Evolutionary conservation across 257 asterid genomes (phyloP).

Genomic region (Gynochthodes officinalis): DNA sequence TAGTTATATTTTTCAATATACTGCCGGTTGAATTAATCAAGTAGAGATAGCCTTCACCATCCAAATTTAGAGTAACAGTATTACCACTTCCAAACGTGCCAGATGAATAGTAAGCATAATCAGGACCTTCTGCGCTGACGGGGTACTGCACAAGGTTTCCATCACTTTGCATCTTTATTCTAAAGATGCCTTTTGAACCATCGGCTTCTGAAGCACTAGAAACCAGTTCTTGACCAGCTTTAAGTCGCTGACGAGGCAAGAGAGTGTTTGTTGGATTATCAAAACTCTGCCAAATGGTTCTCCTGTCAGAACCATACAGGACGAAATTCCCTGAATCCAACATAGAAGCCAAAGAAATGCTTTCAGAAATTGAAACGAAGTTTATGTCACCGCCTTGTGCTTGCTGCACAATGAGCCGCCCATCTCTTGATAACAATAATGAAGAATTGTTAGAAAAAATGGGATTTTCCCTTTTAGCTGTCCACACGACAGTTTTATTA

Average conservation of each 20-base stretch:
- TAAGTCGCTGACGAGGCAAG: conserved; percentile 37
- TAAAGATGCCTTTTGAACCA: conserved; percentile 29
- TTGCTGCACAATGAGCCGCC: conserved; percentile 32
- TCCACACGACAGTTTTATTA: conserved; percentile 29
- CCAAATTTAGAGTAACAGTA: conserved; percentile 35
- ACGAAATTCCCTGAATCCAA: conserved; percentile 50
- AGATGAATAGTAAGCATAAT: conserved; percentile 29
- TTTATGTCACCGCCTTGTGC: not conserved
- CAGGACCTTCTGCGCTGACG: not conserved
- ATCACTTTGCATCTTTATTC: conserved; percentile 41
- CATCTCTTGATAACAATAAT: conserved; percentile 25
- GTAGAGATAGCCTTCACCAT: conserved; percentile 38
- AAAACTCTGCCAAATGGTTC: conserved; percentile 49
- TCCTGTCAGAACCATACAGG: conserved; percentile 22
- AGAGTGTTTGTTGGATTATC: conserved; percentile 45
- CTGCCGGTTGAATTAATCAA: conserved; percentile 26
- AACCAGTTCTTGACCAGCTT: conserved; percentile 12
- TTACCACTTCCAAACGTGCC: not conserved
- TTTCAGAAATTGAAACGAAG: not conserved
- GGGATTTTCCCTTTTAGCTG: conserved; percentile 22
- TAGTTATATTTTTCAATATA: conserved; percentile 20
- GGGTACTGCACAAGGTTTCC: conserved; percentile 55
- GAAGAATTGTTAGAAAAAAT: conserved; percentile 13
- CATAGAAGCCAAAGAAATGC: conserved; percentile 39
- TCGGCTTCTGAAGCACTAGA: conserved; percentile 39